A percentile compares a stretch with the other conserved stretches of the same genome.
These are phyloP conservation scores for Ceratobasidium sp. DNA, from an alignment of 1,284 basidiomycete species.

Conservation along the genomic window DNA sequence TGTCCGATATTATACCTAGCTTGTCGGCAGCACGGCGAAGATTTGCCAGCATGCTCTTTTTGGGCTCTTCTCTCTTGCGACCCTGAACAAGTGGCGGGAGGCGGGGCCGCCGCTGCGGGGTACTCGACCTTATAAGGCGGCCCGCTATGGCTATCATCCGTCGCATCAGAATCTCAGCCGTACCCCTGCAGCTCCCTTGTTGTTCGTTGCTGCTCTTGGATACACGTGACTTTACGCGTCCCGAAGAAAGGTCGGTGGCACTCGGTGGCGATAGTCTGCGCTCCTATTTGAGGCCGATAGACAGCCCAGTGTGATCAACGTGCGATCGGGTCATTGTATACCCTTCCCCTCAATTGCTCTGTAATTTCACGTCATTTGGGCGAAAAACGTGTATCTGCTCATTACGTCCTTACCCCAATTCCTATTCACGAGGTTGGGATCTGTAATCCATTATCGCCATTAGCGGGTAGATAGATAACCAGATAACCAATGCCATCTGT, in stretches of 20 bases:
- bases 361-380: constrained; percentile 19
- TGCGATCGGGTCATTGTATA: not conserved
- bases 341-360: not conserved
- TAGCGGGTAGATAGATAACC: constrained; percentile 2
- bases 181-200: not conserved
- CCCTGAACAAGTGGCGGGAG: constrained; percentile 34
- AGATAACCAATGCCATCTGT: constrained; percentile 35
- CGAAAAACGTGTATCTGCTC: not conserved
- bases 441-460: not conserved
- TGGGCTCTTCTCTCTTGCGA: constrained; percentile 26
- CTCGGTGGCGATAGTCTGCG: constrained; percentile 3
- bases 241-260: constrained; percentile 28
- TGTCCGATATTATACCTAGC: not conserved
- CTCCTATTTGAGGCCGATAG: constrained; percentile 1
- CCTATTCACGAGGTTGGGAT: not conserved
- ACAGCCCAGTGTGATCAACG: not conserved
- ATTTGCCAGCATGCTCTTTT: not conserved
- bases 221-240: constrained; percentile 31
- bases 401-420: constrained; percentile 24
- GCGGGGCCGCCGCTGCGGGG: constrained; percentile 8
- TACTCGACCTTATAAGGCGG: constrained; percentile 1
- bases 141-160: no score
- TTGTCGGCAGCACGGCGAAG: not conserved
- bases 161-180: not conserved
- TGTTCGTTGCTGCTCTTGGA: not conserved